Evolutionary conservation across 2,329 filamentous ascomycete genomes (phyloP).

Genomic region (Phaeosphaeriaceae sp.): DNA sequence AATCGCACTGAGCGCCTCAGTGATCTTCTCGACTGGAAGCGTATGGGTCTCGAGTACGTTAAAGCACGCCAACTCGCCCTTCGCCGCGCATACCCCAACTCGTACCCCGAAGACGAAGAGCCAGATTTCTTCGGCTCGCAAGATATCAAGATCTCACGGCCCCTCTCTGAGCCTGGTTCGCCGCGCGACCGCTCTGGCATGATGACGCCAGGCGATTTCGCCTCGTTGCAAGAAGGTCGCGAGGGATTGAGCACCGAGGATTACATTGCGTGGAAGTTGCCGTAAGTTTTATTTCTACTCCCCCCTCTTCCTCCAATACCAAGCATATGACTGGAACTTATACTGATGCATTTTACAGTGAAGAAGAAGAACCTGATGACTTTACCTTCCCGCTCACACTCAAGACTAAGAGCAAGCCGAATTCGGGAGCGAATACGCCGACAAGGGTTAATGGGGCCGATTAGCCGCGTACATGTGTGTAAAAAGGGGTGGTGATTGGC

Average conservation of each 20-base stretch:
- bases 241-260: slow-evolving; percentile 96
- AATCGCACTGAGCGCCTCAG: slow-evolving; percentile 95
- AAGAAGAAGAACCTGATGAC: slow-evolving; percentile 89
- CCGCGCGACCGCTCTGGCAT: slow-evolving; percentile 89
- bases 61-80: slow-evolving; percentile 94
- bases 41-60: slow-evolving; percentile 99
- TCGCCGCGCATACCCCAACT: slow-evolving; percentile 86
- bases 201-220: slow-evolving; percentile 99
- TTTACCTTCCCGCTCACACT: slow-evolving; percentile 75
- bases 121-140: slow-evolving; percentile 90
- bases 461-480: slow-evolving; percentile 5
- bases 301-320: too few relatives aligned
- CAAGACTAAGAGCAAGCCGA: slow-evolving; percentile 52
- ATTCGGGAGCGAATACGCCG: slow-evolving; percentile 40
- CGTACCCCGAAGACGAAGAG: slow-evolving; percentile 78
- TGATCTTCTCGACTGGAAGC: slow-evolving; percentile 97
- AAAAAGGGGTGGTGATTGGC: slow-evolving; percentile 4
- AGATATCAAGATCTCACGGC: slow-evolving; percentile 93
- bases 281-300: slow-evolving; percentile 75
- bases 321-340: too few relatives aligned
- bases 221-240: slow-evolving; percentile 89
- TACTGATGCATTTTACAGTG: slow-evolving; percentile 44
- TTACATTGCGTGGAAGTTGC: slow-evolving; percentile 97
- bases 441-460: slow-evolving; percentile 40
- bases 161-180: slow-evolving; percentile 91